These are phyloP conservation scores for Brassica hybrid DNA, from an alignment of 441 rosid genomes.

Conservation along the genomic window DNA sequence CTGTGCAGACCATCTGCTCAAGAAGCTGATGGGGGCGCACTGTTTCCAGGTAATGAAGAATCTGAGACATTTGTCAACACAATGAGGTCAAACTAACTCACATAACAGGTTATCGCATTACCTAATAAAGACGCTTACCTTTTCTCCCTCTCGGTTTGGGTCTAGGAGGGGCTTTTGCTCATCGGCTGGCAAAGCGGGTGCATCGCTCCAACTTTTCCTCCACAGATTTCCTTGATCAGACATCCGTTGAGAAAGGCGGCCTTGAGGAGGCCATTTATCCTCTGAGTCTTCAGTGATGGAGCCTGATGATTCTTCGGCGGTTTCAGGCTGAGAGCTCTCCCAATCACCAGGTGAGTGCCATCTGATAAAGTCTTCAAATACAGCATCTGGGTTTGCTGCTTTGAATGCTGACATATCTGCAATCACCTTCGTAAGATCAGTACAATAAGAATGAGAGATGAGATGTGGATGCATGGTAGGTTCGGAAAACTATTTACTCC, in stretches of 20 bases:
- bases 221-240: conserved; percentile 90
- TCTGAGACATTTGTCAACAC: conserved; percentile 48
- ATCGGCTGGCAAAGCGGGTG: conserved; percentile 77
- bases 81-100: conserved; percentile 30
- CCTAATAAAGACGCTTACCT: conserved; percentile 54
- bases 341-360: conserved; percentile 99
- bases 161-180: conserved; percentile 94
- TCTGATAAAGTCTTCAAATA: conserved; percentile 96
- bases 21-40: conserved; percentile 90
- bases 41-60: conserved; percentile 95
- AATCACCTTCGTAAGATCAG: conserved; percentile 33
- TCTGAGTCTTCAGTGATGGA: conserved; percentile 42
- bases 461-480: conserved; percentile 2
- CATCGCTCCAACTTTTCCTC: conserved; percentile 90
- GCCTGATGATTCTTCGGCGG: conserved; percentile 50
- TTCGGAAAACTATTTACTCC: background rate
- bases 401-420: conserved; percentile 99
- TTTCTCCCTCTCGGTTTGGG: conserved; percentile 93
- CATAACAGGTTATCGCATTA: conserved; percentile 2
- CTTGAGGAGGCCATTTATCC: conserved; percentile 88
- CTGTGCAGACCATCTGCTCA: conserved; percentile 96
- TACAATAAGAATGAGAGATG: background rate
- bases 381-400: conserved; percentile 97
- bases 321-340: conserved; percentile 56
- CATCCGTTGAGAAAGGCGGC: conserved; percentile 90